Evolutionary conservation across 2,329 filamentous ascomycete species (phyloP), one percentile per base, ranked within the genome.

Genomic region (Raffaelea ambrosiae): DNA sequence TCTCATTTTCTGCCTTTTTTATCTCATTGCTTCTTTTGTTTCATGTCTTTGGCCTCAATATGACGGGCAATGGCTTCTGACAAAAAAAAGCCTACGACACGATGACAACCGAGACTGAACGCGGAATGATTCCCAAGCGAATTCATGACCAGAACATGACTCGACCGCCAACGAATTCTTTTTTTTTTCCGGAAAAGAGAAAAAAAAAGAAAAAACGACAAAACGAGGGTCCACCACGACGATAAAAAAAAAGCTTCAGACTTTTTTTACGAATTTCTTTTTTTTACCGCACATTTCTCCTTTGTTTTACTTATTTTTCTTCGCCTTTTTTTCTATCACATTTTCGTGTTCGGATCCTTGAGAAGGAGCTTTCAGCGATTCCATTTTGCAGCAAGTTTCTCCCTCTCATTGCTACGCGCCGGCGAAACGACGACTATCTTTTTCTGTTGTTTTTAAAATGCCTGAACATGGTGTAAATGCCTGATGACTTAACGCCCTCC

Each of bases 381-480:
- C n/a, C n/a, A n/a, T 38, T 19, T 14, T 38, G 14, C 18, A 14
- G 7, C 14, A 9, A 38, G 18, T 29, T 38, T 38, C 14, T 38
- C 35, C 16, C 35, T 16, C 18, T 38, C 35, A 38, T 16, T n/a
- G 13, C 7, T 42, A 18, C 20, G 40, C 35, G 35, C 35, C 35
- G 18, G 40, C 36, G 20, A 19, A n/a, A 40, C 26, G 5, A 47
- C 46, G 22, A 42, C 40, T 40, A 36, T 41, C 35, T 43, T 47
- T 48, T 44, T 39, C 40, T 47, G 46, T 40, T 38, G 5, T 10
- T 48, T 44, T 19, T 33, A 44, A 53, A 51, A 52, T 51, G 53
- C 53, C 54, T 48, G 46, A 49, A 53, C 29, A 54, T 46, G 54
- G 54, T 54, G 47, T 53, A 54, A 50, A 56, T 49, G 53, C 51